A percentile compares a stretch with the other conserved stretches of the same genome.
phyloP scores from a whole-genome alignment of 1,284 basidiomycete species.

The Melampsora larici-populina region DNA sequence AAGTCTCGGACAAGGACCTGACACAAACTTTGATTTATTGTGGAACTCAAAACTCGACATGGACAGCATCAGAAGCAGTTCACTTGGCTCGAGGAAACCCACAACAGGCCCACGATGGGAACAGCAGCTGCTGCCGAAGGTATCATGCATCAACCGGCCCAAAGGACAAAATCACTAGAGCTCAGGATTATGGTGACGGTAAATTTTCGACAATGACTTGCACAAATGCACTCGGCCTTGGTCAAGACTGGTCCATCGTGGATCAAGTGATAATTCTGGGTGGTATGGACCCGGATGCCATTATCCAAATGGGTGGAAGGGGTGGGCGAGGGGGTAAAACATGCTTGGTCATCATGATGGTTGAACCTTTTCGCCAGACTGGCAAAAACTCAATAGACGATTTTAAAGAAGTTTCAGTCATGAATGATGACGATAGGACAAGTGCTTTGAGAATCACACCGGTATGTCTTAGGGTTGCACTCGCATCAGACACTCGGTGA shows the following conservation, averaged over 20 bases:
- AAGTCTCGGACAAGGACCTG: neutral
- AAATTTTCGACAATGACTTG: no score
- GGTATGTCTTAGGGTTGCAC: no score
- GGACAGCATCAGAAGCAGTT: neutral
- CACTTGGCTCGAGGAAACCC: slow-evolving; percentile 9
- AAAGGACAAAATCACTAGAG: neutral
- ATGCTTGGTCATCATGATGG: no score
- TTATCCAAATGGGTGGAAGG: neutral
- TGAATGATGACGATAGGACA: no score
- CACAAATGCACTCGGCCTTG: slow-evolving; percentile 9
- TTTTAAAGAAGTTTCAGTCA: no score
- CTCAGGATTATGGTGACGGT: neutral
- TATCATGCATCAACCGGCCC: slow-evolving; percentile 19
- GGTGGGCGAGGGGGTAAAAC: no score
- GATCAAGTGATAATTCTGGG: neutral
- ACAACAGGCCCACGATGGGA: neutral
- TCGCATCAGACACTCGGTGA: no score
- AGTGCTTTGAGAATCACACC: no score
- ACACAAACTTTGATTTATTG: neutral
- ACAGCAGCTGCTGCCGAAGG: neutral
- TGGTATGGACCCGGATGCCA: no score
- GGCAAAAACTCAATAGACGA: no score
- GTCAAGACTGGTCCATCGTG: slow-evolving; percentile 15
- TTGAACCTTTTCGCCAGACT: no score
- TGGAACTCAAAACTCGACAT: neutral